Evolutionary conservation across 2,329 filamentous ascomycete genomes (phyloP).

Genomic region (Didymella pinodella): DNA sequence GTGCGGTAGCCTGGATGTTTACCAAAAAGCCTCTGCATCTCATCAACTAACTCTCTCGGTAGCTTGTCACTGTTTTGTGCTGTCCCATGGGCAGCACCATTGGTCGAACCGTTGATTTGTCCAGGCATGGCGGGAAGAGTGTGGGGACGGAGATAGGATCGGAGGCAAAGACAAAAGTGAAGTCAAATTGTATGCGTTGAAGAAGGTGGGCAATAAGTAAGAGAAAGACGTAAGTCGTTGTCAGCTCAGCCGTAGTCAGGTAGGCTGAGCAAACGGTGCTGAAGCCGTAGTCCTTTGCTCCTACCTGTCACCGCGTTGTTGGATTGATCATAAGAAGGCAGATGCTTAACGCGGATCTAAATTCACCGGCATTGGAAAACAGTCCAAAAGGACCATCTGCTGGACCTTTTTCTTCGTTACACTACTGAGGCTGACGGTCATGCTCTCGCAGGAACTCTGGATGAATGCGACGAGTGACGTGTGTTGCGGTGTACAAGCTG

Average conservation of each 20-base stretch:
- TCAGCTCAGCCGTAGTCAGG: not conserved
- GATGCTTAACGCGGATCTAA: not conserved
- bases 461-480: constrained; percentile 1
- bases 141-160: not conserved
- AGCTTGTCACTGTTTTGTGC: constrained; percentile 1
- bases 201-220: not conserved
- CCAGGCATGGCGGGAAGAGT: not conserved
- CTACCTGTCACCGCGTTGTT: not conserved
- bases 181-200: not conserved
- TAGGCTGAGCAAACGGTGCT: not conserved
- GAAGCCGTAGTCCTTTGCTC: not conserved
- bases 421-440: constrained; percentile 8
- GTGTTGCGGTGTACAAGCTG: not conserved
- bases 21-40: constrained; percentile 20
- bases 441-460: not conserved
- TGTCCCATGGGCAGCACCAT: not conserved
- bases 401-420: constrained; percentile 1
- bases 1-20: constrained; percentile 19
- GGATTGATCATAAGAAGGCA: not conserved
- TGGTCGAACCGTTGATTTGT: not conserved
- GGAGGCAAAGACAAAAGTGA: no score
- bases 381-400: not conserved
- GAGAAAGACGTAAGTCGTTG: not conserved
- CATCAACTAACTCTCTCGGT: constrained; percentile 18
- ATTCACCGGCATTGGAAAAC: not conserved